Evolutionary conservation across 1,284 basidiomycete genomes (phyloP).

Genomic region (Coriolopsis trogii): DNA sequence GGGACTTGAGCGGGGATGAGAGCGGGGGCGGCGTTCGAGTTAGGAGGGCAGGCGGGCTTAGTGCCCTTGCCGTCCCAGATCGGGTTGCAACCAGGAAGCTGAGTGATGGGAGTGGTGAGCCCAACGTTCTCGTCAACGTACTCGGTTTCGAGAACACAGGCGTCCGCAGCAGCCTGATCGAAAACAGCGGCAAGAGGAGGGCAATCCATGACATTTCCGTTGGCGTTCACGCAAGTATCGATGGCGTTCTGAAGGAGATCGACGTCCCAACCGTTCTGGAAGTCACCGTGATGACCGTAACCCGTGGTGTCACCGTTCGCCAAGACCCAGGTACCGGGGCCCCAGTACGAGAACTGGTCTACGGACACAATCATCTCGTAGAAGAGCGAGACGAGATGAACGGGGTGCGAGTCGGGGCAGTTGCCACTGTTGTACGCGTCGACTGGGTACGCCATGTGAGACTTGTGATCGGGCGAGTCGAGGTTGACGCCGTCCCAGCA

Average conservation of each 20-base stretch:
- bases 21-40: conserved; percentile 12
- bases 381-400: conserved; percentile 36
- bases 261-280: conserved; percentile 37
- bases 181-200: conserved; percentile 25
- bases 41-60: conserved; percentile 21
- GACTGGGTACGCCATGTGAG: conserved; percentile 54
- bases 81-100: conserved; percentile 36
- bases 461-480: conserved; percentile 55
- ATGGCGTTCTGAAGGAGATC: conserved; percentile 33
- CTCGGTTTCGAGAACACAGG: conserved; percentile 27
- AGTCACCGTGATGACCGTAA: conserved; percentile 37
- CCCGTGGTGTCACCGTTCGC: conserved; percentile 36
- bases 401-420: conserved; percentile 35
- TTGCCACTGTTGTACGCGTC: conserved; percentile 33
- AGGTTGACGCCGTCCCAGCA: conserved; percentile 49
- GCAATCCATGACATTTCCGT: conserved; percentile 28
- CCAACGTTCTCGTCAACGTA: conserved; percentile 33
- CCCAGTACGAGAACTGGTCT: conserved; percentile 26
- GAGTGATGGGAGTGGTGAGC: conserved; percentile 20
- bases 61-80: conserved; percentile 25
- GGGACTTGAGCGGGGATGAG: conserved; percentile 20
- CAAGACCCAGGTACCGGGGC: conserved; percentile 34
- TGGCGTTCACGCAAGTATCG: conserved; percentile 30
- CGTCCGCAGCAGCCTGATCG: conserved; percentile 25
- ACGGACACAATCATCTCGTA: conserved; percentile 34